These are phyloP conservation scores for Aspergillus nanangensis DNA, from an alignment of 495 filamentous ascomycete genomes.

Conservation along the genomic window DNA sequence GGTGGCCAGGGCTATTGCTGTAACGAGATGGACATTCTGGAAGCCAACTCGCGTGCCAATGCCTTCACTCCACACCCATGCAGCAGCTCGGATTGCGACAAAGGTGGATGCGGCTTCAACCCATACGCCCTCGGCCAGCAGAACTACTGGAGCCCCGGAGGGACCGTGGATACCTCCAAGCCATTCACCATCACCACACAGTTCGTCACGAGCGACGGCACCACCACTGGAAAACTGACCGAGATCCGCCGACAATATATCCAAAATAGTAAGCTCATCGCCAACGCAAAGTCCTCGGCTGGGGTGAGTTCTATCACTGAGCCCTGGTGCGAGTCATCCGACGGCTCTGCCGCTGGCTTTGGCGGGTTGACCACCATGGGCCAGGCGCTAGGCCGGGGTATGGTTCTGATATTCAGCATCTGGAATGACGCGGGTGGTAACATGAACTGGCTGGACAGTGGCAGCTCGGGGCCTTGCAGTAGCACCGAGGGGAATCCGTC, in stretches of 20 bases:
- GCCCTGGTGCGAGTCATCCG: not conserved
- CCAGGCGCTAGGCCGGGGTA: slow-evolving; percentile 42
- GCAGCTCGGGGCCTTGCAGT: slow-evolving; percentile 53
- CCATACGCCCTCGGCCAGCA: not conserved
- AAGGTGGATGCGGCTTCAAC: slow-evolving; percentile 2
- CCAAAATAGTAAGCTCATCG: slow-evolving; percentile 3
- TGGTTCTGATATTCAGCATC: slow-evolving; percentile 59
- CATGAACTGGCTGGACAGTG: slow-evolving; percentile 60
- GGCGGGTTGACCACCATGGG: slow-evolving; percentile 2
- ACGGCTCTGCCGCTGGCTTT: not conserved
- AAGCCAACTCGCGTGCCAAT: slow-evolving; percentile 3
- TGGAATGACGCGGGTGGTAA: slow-evolving; percentile 54
- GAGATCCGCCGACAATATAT: slow-evolving; percentile 6
- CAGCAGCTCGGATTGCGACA: not conserved
- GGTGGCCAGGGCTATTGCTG: not conserved
- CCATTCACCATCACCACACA: slow-evolving; percentile 5
- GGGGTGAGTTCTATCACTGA: not conserved
- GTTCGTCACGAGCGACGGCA: slow-evolving; percentile 4
- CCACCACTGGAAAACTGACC: not conserved
- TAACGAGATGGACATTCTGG: slow-evolving; percentile 8
- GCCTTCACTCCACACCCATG: slow-evolving; percentile 2
- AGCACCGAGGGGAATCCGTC: slow-evolving; percentile 1
- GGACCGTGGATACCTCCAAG: slow-evolving; percentile 3
- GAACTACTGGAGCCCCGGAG: slow-evolving; percentile 1
- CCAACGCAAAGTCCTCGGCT: not conserved